Percentiles rank a stretch among this genome's conserved stretches.
phyloP scores from a whole-genome alignment of 202 grass and related monocot species.

The Setaria viridis region DNA sequence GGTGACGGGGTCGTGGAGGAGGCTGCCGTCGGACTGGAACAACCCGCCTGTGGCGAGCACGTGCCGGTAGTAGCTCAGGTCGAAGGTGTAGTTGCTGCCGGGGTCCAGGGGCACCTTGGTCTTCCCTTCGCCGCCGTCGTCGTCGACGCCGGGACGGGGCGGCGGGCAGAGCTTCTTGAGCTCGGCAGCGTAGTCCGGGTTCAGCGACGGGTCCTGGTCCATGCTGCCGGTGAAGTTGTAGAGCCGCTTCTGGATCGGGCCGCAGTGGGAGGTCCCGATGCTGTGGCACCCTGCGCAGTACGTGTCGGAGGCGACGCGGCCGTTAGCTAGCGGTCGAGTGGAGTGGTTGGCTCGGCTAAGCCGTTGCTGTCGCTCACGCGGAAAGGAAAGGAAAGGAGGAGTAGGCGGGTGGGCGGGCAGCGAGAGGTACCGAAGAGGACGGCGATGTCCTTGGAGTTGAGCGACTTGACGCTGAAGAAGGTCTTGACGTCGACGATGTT shows the following conservation, averaged over 20 bases:
- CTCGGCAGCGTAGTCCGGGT: slow-evolving; percentile 36
- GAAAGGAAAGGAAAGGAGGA: slow-evolving; percentile 7
- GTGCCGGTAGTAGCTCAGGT: slow-evolving; percentile 74
- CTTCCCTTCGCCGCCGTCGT: slow-evolving; percentile 14
- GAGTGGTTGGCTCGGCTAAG: background rate
- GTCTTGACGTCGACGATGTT: slow-evolving; percentile 73
- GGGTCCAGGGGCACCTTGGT: slow-evolving; percentile 68
- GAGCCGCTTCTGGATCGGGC: slow-evolving; percentile 64
- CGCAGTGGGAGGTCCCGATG: slow-evolving; percentile 84
- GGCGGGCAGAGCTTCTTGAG: slow-evolving; percentile 61
- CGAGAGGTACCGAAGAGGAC: slow-evolving; percentile 63
- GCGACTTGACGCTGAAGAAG: slow-evolving; percentile 80
- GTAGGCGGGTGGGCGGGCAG: background rate
- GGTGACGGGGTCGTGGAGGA: slow-evolving; percentile 64
- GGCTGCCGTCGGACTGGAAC: slow-evolving; percentile 77
- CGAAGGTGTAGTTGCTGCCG: slow-evolving; percentile 72
- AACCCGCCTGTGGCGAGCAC: slow-evolving; percentile 60
- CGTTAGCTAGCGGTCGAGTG: background rate
- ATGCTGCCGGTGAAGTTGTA: slow-evolving; percentile 75
- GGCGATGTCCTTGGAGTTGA: slow-evolving; percentile 69
- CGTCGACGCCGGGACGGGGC: slow-evolving; percentile 26
- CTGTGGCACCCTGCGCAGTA: slow-evolving; percentile 61
- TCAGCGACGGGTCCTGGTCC: slow-evolving; percentile 70
- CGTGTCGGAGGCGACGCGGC: background rate
- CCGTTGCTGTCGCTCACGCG: slow-evolving; percentile 32